Evolutionary conservation across 2,329 filamentous ascomycete genomes (phyloP).

Genomic region (Fusarium tanahbumbuense): DNA sequence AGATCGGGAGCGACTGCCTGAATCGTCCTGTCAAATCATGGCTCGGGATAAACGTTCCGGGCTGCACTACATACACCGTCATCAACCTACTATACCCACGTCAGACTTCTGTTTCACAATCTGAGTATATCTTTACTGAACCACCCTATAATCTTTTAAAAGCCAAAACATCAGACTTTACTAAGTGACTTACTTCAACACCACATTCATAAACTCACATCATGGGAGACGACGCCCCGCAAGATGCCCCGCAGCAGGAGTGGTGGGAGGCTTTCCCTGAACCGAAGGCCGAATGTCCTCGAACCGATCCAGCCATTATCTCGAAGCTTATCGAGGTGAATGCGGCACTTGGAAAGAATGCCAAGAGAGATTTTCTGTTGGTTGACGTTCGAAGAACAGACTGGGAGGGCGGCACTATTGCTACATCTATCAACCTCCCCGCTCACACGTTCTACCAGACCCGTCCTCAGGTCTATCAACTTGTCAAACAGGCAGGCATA

Average conservation of each 20-base stretch:
- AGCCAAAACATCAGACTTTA: background rate
- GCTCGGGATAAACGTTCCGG: slow-evolving; percentile 24
- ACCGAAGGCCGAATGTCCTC: slow-evolving; percentile 53
- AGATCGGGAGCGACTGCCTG: background rate
- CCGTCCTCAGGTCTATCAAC: slow-evolving; percentile 59
- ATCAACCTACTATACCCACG: background rate
- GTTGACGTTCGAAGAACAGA: slow-evolving; percentile 67
- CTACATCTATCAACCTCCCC: slow-evolving; percentile 67
- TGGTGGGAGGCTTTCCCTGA: slow-evolving; percentile 60
- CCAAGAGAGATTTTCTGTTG: slow-evolving; percentile 56
- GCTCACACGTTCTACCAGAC: slow-evolving; percentile 66
- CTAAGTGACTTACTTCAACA: no score
- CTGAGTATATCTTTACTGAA: background rate
- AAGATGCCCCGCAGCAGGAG: slow-evolving; percentile 39
- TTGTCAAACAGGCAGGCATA: slow-evolving; percentile 63
- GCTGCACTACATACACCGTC: slow-evolving; percentile 2
- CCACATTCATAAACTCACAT: background rate
- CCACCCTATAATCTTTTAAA: rapidly evolving
- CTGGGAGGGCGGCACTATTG: slow-evolving; percentile 70
- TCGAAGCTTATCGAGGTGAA: slow-evolving; percentile 55
- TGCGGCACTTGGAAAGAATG: slow-evolving; percentile 45
- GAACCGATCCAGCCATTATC: slow-evolving; percentile 56
- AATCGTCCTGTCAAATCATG: background rate
- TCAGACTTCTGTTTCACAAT: background rate
- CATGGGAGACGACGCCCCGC: slow-evolving; percentile 44